Evolutionary conservation across 148 eudicot species (phyloP), one percentile per base, ranked within the genome.

Genomic region (Spergularia bocconei): DNA sequence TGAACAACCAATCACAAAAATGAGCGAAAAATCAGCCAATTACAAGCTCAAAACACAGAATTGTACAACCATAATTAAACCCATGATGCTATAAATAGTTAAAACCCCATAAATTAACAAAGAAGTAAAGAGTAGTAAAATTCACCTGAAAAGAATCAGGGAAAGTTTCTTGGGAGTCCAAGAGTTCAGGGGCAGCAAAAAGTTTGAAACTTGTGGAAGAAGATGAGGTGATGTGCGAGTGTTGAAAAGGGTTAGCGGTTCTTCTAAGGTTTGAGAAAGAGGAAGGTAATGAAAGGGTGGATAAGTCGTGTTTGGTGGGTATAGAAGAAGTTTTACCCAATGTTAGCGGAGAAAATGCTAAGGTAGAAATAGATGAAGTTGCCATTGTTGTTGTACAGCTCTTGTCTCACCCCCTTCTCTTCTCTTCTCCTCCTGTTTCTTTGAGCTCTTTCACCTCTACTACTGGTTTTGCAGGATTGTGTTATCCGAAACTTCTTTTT

Each of bases 111-210:
- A 5, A 39, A 11, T 19, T 10, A 7, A 11, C 0, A 14, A 71
- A 64, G 2, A 69, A 57, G 7, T 19, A 29, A 13, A 63, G 4
- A 7, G 36, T 29, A 29, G 36, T 29, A 29, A 29, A 72, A 52
- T 5, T 11, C 11, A 80, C 83, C 52, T 73, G 74, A 73, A 71
- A 52, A 6, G 81, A 71, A 16, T 81, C 78, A 0, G 79, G 12
- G 38, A 19, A 61, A 65, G 74, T 67, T 57, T 79, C 82, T 53
- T 76, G 62, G 16, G 84, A 39, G 3, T 77, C 84, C 79, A 84
- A 74, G 39, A 59, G 74, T 78, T 87, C 86, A 74, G 89, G 84
- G 5, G 82, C 82, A 76, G 89, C 84, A 76, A 82, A 79, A 69
- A 84, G 78, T 61, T 65, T 82, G 44, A 78, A 47, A 51, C 51